Conservation (phyloP, 306 rosid genomes). For the Myrica gale region DNA sequence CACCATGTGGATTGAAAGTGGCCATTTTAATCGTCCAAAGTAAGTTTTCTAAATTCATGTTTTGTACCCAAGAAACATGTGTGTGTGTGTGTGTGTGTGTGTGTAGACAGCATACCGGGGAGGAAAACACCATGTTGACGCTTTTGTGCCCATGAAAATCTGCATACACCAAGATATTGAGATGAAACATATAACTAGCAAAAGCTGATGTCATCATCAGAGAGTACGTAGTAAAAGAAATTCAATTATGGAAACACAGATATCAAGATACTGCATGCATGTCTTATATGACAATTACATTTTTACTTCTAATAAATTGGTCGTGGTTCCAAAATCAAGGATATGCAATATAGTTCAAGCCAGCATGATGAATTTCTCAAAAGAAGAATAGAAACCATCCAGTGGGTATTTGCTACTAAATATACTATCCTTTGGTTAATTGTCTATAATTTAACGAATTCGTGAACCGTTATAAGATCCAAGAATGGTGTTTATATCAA, state of each 20-base stretch:
- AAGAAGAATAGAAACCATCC: background rate
- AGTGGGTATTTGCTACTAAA: background rate
- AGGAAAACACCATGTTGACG: slow-evolving; percentile 47
- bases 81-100: background rate
- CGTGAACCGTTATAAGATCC: background rate
- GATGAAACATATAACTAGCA: background rate
- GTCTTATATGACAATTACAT: no score
- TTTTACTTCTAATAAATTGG: background rate
- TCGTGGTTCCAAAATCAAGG: background rate
- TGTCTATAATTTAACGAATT: background rate
- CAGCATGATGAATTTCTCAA: background rate
- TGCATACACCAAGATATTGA: slow-evolving; percentile 25
- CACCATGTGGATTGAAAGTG: no score
- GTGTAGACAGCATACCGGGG: slow-evolving; percentile 40
- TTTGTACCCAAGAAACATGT: background rate
- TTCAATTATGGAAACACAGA: no score
- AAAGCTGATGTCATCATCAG: background rate
- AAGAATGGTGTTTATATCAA: background rate
- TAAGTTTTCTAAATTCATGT: background rate
- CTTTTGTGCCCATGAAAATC: slow-evolving; percentile 58
- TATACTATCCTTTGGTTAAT: no score
- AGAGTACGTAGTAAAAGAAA: background rate
- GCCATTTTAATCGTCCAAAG: no score
- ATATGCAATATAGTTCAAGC: background rate
- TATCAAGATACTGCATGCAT: no score